A percentile compares a stretch with the other conserved stretches of the same genome.
These are phyloP conservation scores for Elsinoe perseae DNA, from an alignment of 2,329 filamentous ascomycete species.

Conservation along the genomic window DNA sequence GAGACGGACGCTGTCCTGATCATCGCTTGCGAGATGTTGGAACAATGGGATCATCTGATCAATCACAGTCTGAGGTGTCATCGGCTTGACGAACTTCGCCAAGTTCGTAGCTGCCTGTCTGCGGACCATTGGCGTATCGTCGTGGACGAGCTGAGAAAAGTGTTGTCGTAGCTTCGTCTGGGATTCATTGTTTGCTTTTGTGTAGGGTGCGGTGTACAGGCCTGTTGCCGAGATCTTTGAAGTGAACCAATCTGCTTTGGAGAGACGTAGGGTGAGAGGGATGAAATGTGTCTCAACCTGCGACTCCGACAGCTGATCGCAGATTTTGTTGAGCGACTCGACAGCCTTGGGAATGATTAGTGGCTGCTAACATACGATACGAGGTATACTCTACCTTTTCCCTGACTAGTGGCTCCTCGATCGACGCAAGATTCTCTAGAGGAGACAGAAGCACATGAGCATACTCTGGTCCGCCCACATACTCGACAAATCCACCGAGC, in stretches of 20 bases:
- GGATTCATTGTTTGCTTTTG: slow-evolving; percentile 75
- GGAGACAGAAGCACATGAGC: slow-evolving; percentile 95
- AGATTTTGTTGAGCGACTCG: slow-evolving; percentile 99
- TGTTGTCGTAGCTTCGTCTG: slow-evolving; percentile 89
- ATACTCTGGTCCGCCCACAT: slow-evolving; percentile 88
- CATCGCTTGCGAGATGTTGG: slow-evolving; percentile 90
- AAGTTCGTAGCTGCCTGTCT: slow-evolving; percentile 94
- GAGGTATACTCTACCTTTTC: slow-evolving; percentile 69
- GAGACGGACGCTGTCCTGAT: slow-evolving; percentile 94
- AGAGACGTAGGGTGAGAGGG: slow-evolving; percentile 86
- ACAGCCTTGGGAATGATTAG: slow-evolving; percentile 59
- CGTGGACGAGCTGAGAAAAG: slow-evolving; percentile 87
- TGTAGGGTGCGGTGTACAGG: slow-evolving; percentile 88
- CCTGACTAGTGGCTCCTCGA: slow-evolving; percentile 93
- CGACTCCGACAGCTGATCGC: slow-evolving; percentile 77
- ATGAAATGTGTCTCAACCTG: slow-evolving; percentile 98
- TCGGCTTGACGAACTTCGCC: slow-evolving; percentile 95
- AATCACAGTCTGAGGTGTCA: slow-evolving; percentile 83
- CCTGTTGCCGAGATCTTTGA: slow-evolving; percentile 98
- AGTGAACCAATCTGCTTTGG: slow-evolving; percentile 99
- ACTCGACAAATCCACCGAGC: slow-evolving; percentile 93
- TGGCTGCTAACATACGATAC: background rate
- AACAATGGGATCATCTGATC: slow-evolving; percentile 99
- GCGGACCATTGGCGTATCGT: slow-evolving; percentile 98
- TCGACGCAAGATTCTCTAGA: slow-evolving; percentile 93